Conservation (phyloP, 208 protist species). For the Leishmania braziliensis region DNA sequence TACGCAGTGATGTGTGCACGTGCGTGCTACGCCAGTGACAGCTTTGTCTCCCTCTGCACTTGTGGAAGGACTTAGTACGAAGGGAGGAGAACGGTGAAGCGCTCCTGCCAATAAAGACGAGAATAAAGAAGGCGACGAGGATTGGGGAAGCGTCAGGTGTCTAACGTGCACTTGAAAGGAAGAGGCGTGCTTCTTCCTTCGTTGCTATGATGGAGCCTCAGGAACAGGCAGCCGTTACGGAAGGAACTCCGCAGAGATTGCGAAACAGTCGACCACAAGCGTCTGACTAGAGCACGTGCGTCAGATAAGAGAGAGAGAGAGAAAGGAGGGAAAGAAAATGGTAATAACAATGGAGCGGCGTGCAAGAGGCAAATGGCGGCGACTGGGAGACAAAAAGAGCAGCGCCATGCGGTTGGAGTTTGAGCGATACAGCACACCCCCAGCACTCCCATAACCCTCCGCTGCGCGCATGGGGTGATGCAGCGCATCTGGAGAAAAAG, state of each 20-base stretch:
- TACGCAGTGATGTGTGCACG: not conserved
- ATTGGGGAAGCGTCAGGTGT: not conserved
- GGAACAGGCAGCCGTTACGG: not conserved
- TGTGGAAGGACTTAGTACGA: not conserved
- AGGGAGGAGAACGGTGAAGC: not conserved
- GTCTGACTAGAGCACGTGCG: not conserved
- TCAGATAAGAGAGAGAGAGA: not conserved
- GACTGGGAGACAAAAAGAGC: not conserved
- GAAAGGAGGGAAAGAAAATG: not conserved
- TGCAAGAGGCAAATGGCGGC: not conserved
- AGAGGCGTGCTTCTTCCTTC: not conserved
- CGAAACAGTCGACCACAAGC: not conserved
- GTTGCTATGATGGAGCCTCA: not conserved
- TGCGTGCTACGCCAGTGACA: not conserved
- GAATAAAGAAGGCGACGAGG: not conserved
- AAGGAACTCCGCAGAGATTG: not conserved
- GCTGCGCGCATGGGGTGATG: not conserved
- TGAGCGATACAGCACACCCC: not conserved
- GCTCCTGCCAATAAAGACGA: not conserved
- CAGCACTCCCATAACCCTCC: not conserved
- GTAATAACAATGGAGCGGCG: not conserved
- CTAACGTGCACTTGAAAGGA: not conserved
- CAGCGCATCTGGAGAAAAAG: not conserved
- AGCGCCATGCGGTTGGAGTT: not conserved
- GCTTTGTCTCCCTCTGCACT: not conserved